Base-by-base conservation (phyloP, 2,329 filamentous ascomycete genomes). In the Rutstroemia sydowiana region DNA sequence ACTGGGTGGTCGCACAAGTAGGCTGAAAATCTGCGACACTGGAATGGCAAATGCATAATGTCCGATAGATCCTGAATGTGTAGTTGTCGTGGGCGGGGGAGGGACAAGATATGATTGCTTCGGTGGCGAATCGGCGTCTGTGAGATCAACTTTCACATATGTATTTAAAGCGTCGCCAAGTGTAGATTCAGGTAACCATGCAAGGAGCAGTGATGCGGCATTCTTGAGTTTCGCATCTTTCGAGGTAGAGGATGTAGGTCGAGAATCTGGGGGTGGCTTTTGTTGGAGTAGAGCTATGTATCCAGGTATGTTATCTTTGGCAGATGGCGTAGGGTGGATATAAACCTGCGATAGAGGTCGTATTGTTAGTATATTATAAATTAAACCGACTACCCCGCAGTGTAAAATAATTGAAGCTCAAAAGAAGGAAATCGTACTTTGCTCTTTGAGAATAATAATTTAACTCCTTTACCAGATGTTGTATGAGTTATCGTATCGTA, bases 251-350 rank as follows among this genome's bases (percentile, higher is more conserved):
- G 53, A 48, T 40, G 63, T 57, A 45, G 59, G 53, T 54, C 61
- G 51, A 42, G 63, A 56, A 51, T 60, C 60, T 44, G 57, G 66
- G 30, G 72, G 67, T 0, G 76, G 75, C 67, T 95, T 95, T 67
- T 98, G 92, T 68, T 98, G 89, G 13, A 98, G 76, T 2, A 98
- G 77, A 16, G 93, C 92, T 61, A 98, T 84, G 68, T 93, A 98
- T 42, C 93, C 93, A 3, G 89, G 75, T 51, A 98, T 95, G 61
- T 98, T 98, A 73, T 98, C 93, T 72, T 91, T 95, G 52, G 91
- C 80, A 0, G 89, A 95, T 1, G 92, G 87, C 1, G 90, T 90
- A 1, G 93, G 93, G 68, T 98, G 93, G 40, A 98, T 85, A 67
- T 97, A 98, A 67, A 98, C 93, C 85, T 91, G 61, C 40, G 62